phyloP scores from a whole-genome alignment of 768 basidiomycete species.

The Serpula lacrymans region DNA sequence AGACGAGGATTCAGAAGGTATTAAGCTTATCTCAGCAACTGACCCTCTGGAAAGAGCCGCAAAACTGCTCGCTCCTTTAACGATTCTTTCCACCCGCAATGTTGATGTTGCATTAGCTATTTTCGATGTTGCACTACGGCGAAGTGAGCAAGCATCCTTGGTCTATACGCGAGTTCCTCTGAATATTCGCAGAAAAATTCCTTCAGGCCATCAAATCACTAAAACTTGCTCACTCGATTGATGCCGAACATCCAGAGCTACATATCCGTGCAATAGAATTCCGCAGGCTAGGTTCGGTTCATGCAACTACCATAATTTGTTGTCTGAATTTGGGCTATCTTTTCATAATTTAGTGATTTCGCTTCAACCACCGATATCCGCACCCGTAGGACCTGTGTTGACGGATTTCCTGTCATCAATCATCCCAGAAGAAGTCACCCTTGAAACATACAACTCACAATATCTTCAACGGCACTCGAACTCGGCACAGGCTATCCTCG shows the following conservation, averaged over 20 bases:
- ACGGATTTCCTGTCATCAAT: conserved; percentile 44
- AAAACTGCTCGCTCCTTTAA: conserved; percentile 65
- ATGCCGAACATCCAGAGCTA: conserved; percentile 59
- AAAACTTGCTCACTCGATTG: conserved; percentile 48
- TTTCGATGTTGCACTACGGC: conserved; percentile 81
- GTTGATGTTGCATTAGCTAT: conserved; percentile 70
- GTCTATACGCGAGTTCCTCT: conserved; percentile 1
- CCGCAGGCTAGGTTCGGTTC: conserved; percentile 45
- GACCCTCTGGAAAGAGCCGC: conserved; percentile 75
- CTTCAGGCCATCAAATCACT: conserved; percentile 76
- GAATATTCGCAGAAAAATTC: conserved; percentile 59
- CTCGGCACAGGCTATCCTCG: conserved; percentile 54
- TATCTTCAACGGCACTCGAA: conserved; percentile 64
- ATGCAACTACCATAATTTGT: neutral
- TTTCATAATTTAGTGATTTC: conserved; percentile 36
- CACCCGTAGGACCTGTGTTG: conserved; percentile 49
- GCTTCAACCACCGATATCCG: conserved; percentile 39
- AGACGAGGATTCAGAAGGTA: conserved; percentile 85
- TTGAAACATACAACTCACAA: conserved; percentile 71
- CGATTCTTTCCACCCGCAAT: conserved; percentile 44
- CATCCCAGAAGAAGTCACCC: conserved; percentile 52
- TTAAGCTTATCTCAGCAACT: conserved; percentile 56
- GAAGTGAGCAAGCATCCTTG: conserved; percentile 49
- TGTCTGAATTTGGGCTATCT: conserved; percentile 3
- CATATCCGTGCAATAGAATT: conserved; percentile 71